These are phyloP conservation scores for Aurifilum marmelostoma DNA, from an alignment of 2,329 filamentous ascomycete genomes.

Conservation along the genomic window DNA sequence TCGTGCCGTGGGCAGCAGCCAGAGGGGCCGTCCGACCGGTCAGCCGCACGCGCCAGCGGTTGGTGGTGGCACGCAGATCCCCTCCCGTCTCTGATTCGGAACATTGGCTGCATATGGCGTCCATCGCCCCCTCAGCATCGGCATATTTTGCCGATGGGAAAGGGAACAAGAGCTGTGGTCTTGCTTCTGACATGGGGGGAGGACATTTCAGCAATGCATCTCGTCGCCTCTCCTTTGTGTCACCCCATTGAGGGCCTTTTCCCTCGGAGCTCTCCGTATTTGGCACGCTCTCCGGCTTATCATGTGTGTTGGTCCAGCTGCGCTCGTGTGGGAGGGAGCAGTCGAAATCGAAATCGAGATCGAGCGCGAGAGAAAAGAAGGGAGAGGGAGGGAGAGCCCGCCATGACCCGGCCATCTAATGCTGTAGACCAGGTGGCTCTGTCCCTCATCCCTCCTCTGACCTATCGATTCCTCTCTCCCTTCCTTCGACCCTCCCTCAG, in stretches of 20 bases:
- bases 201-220: neutral
- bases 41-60: slow-evolving; percentile 8
- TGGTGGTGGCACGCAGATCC: slow-evolving; percentile 9
- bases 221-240: neutral
- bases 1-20: neutral
- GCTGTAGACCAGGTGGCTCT: neutral
- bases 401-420: neutral
- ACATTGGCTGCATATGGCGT: slow-evolving; percentile 10
- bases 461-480: neutral
- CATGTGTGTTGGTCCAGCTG: neutral
- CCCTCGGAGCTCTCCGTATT: neutral
- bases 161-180: neutral
- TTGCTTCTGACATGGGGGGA: neutral
- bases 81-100: slow-evolving; percentile 9
- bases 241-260: too few relatives aligned
- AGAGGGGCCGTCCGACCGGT: neutral
- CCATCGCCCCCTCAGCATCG: slow-evolving; percentile 1
- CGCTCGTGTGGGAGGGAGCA: too few relatives aligned
- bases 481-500: neutral
- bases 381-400: neutral
- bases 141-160: neutral
- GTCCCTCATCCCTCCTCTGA: neutral
- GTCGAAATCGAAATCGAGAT: neutral
- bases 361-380: neutral
- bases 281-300: neutral